These are phyloP conservation scores for Adiantum capillusveneris DNA, from an alignment of 75 land plant genomes.

Conservation along the genomic window DNA sequence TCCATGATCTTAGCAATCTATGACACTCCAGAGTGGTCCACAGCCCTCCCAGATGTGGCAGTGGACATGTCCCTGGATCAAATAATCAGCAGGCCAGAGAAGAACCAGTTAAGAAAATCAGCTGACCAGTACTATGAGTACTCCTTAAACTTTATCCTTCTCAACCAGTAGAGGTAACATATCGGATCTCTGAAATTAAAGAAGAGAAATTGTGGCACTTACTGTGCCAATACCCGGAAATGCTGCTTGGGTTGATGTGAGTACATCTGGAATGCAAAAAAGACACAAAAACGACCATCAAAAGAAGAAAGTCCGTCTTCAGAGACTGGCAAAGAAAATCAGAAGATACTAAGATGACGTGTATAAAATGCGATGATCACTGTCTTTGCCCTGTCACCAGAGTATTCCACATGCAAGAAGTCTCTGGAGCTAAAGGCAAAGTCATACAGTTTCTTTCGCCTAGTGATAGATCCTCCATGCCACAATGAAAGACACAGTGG, in stretches of 20 bases:
- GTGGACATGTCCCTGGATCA: too few relatives aligned
- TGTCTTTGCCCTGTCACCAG: not conserved
- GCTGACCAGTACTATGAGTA: too few relatives aligned
- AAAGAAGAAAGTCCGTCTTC: not conserved
- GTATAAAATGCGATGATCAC: too few relatives aligned
- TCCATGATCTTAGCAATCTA: too few relatives aligned
- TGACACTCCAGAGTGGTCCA: too few relatives aligned
- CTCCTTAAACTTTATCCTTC: too few relatives aligned
- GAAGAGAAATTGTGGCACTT: not conserved
- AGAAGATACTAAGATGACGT: too few relatives aligned
- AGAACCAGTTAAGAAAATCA: too few relatives aligned
- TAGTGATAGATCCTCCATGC: not conserved
- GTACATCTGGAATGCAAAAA: slow-evolving; percentile 52
- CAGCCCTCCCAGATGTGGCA: too few relatives aligned
- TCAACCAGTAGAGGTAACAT: too few relatives aligned
- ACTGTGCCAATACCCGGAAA: slow-evolving; percentile 30
- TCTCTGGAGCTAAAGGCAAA: slow-evolving; percentile 4
- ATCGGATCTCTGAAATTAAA: not conserved
- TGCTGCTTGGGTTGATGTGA: slow-evolving; percentile 66
- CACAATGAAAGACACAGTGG: not conserved
- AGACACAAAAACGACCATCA: not conserved
- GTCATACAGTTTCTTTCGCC: not conserved
- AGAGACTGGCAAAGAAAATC: too few relatives aligned
- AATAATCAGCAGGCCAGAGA: too few relatives aligned
- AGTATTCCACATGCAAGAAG: not conserved